Evolutionary conservation across 2,329 filamentous ascomycete species (phyloP), one percentile per base, ranked within the genome.

Genomic region (Monascus ruber): DNA sequence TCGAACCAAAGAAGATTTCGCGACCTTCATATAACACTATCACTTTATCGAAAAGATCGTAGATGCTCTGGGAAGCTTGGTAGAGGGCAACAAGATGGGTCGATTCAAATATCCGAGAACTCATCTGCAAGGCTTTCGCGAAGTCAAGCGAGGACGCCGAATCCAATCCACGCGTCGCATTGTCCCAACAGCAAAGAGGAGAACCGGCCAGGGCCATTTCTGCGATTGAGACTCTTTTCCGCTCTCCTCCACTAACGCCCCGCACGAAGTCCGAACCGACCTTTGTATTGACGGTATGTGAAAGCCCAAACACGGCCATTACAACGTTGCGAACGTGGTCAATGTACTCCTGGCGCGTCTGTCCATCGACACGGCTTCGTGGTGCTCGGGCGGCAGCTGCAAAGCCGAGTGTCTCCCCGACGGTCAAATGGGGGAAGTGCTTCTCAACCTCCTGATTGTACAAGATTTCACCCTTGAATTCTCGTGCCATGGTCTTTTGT

Each of bases 21-120:
- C 79, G 72, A 1, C 84, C 85, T 52, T 87, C 80, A 51, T 88
- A 86, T 0, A 88, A 65, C 0, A 89, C 79, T 0, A 78, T 70
- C 0, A 75, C 76, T 55, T 87, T 87, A 62, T 89, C 82, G 49
- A 89, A 88, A 10, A 77, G 62, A 40, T 79, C 73, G 40, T 71
- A 72, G 9, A 71, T 68, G 33, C 59, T 63, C 43, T 72, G 67
- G 9, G 66, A 68, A 11, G 68, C 69, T 47, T 72, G 69, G 50
- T 79, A 80, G 9, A 78, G 74, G 0, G 76, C 72, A 24, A 79
- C 71, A n/a, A 69, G 68, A 42, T 70, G 68, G 5, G 6, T 61
- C 66, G 10, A 69, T 69, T 10, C 58, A 58, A 31, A 77, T 52
- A 34, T 76, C 66, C 3, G 74, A 63, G 0, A 65, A 65, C 28